These are phyloP conservation scores for Dictyostelium intermedium DNA, from an alignment of 78 protist genomes.

Conservation along the genomic window DNA sequence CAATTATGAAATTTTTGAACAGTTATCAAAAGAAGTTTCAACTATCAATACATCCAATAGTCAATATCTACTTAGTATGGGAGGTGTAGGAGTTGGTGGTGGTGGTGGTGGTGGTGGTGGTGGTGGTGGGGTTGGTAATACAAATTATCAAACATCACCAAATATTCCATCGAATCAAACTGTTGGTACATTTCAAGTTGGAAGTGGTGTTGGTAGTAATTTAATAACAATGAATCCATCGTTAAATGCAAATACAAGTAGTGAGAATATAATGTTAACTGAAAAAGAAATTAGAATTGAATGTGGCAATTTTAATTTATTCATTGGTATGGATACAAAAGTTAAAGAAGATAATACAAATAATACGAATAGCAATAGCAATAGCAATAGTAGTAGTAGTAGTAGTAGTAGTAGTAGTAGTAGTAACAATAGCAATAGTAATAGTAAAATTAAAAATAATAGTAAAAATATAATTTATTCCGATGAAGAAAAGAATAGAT, in stretches of 20 bases:
- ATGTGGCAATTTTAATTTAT: constrained; percentile 60
- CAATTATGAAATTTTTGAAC: constrained; percentile 40
- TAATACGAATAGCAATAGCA: neutral
- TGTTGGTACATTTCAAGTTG: neutral
- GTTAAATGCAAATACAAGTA: neutral
- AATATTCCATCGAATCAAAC: neutral
- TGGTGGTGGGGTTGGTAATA: neutral
- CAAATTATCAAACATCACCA: constrained; percentile 1
- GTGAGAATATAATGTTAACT: constrained; percentile 52
- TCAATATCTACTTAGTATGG: neutral
- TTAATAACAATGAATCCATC: neutral
- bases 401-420: neutral
- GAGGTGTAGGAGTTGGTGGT: neutral
- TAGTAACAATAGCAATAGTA: neutral
- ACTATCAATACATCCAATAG: neutral
- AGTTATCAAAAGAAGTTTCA: constrained; percentile 34
- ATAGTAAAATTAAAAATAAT: neutral
- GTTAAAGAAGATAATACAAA: neutral
- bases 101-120: neutral
- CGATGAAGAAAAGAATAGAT: constrained; percentile 30
- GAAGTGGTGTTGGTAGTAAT: neutral
- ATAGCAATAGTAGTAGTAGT: neutral
- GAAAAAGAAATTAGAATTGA: constrained; percentile 75
- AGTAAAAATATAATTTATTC: neutral
- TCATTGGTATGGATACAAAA: constrained; percentile 62